Base-by-base conservation (phyloP, 257 asterid genomes). In the Perilla frutescens region DNA sequence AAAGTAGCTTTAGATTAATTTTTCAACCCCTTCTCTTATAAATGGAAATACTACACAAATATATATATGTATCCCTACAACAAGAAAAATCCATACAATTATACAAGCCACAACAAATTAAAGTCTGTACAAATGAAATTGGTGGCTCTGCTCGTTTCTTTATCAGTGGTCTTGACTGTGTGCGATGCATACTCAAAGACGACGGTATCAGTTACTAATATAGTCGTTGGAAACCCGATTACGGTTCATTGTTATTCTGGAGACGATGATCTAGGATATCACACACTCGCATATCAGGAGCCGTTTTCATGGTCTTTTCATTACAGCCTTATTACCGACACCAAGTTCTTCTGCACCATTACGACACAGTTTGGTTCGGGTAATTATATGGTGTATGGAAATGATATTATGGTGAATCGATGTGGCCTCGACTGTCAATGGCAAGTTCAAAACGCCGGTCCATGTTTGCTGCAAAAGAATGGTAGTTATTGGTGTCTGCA, bases 371-470 rank as follows among this genome's bases (percentile, higher is more conserved):
- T 31, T 14, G 78, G 78, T 6, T 32, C 37, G 1, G 78, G 78
- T 1, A 45, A 4, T 2, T 74, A 65, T 12, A 9, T 0, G 15
- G 73, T 65, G 7, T 65, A 34, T 2, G 40, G 4, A 3, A 47
- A 1, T 4, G 60, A 65, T 5, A 54, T 54, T 10, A 9, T n/a
- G 36, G 39, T 45, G 31, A 45, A 65, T 32, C 67, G 61, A 4
- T 74, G 78, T 4, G 73, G 78, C 41, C 14, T 14, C n/a, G 1
- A 74, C 0, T 65, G 79, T 56, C 6, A 51, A 3, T 74, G 79
- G 79, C 60, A 74, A 57, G 68, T 74, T 37, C 68, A 66, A 4
- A 1, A 41, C 2, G 3, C 1, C 7, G 73, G 79, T 5, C 79
- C 79, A 0, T 74, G 79, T 37, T 13, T 74, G 62, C 68, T 66